Evolutionary conservation across 768 basidiomycete genomes (phyloP), one percentile per base, ranked within the genome.

Genomic region (Boletus insuetus): DNA sequence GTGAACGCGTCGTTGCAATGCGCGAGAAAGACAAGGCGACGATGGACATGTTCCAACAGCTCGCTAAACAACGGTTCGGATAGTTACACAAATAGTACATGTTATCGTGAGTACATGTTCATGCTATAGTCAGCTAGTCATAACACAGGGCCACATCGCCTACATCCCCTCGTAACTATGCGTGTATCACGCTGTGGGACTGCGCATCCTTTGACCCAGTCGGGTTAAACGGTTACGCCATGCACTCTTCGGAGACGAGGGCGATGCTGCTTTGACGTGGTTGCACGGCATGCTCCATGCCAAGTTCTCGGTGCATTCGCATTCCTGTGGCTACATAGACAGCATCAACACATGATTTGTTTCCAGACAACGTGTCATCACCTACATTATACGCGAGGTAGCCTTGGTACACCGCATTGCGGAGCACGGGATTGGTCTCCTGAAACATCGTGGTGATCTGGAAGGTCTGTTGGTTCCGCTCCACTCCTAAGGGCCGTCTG

Each of bases 11-110:
- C 0, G 75, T 64, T 22, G 84, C 81, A 6, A 75, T 84, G 54
- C 84, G 81, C 62, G 85, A 88, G 65, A 94, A 91, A 66, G 94
- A 97, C 64, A 86, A 85, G 69, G 89, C 85, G 17, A 97, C 93
- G 0, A 98, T 98, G 92, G 92, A 92, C 54, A 95, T 94, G 93
- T 94, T 97, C 72, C 90, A 90, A 72, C 84, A 87, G 60, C 74
- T 96, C 67, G 94, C 94, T n/a, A 93, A 89, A 69, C 80, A 89
- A 64, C 77, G 89, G 53, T 96, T 91, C 62, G 93, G 92, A 31
- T 92, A 70, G 80, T 40, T 20, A 39, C 48, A 54, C 44, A 53
- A 10, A 8, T 16, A 22, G 32, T 43, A 51, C 49, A 56, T 62
- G 13, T 48, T 31, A 49, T 34, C 35, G 65, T 62, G 45, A 65